Base-by-base conservation (phyloP, 345 rosid genomes). In the Rhizophora apiculata region DNA sequence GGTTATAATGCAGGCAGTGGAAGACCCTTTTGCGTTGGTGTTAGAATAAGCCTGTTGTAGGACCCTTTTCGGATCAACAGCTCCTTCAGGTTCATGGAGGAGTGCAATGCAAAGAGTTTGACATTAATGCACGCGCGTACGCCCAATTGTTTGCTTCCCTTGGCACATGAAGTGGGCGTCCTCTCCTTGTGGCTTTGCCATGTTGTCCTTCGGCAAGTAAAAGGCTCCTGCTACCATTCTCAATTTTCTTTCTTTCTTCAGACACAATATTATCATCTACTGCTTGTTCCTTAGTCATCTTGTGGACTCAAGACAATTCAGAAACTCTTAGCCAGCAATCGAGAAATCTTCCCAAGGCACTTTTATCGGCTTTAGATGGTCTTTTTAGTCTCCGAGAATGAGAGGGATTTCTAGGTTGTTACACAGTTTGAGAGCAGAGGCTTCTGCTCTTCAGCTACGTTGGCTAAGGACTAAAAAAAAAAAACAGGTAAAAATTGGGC, bases 151-250 rank as follows among this genome's bases (percentile, higher is more conserved):
- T 36, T 65, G 48, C 70, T 48, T 75, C 49, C 69, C 74, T 16
- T 20, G 8, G 34, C 74, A 64, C 24, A 75, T 65, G 29, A 75
- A 75, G 7, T 69, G 67, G 24, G 63, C 64, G 36, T 71, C 72
- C 26, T 71, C 76, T 4, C 76, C 72, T 19, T 62, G 67, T 7
- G 62, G 63, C 26, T 21, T 53, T n/a, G 61, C 36, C 4, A 0
- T 34, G 8, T 20, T 34, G 3, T 51, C 60, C 49, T 64, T 69
- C 3, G 74, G 1, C 16, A 65, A 64, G 52, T 75, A 75, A 36
- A 60, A 75, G 0, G 74, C 54, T n/a, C 74, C 79, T 27, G 58
- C 31, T 1, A 70, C 11, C 71, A 75, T 59, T 26, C 0, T 52
- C 64, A 75, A 30, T 56, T 57, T 26, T 24, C 16, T 48, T 26